Evolutionary conservation across 495 filamentous ascomycete genomes (phyloP).

Genomic region (Sporormia fimetaria): DNA sequence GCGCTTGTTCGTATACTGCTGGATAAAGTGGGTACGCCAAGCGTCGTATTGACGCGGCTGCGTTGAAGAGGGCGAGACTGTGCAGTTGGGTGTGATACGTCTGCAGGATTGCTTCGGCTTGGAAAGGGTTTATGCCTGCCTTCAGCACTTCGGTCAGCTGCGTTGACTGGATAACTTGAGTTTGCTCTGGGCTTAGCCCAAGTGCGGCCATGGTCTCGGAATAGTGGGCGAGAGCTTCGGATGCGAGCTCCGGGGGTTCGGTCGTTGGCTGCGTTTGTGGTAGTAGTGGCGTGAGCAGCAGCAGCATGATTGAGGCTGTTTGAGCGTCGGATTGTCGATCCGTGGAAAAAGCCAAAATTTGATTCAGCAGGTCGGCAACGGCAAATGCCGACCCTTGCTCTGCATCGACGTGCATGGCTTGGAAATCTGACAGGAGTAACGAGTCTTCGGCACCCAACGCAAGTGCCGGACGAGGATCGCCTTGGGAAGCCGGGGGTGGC

Average conservation of each 20-base stretch:
- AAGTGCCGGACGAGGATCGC: conserved; percentile 18
- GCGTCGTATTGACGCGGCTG: conserved; percentile 29
- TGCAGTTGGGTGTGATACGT: conserved; percentile 34
- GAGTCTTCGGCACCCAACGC: conserved; percentile 19
- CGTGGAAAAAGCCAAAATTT: conserved; percentile 27
- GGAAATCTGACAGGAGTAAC: conserved; percentile 25
- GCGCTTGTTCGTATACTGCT: conserved; percentile 30
- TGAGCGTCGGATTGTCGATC: conserved; percentile 27
- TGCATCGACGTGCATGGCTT: conserved; percentile 18
- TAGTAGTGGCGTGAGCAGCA: conserved; percentile 29
- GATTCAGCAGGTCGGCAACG: conserved; percentile 26
- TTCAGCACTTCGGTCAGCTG: conserved; percentile 19
- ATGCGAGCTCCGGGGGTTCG: conserved; percentile 8
- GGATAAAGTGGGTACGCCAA: conserved; percentile 31
- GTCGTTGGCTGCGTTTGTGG: conserved; percentile 21
- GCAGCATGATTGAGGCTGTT: conserved; percentile 26
- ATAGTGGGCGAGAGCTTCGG: conserved; percentile 19
- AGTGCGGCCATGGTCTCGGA: conserved; percentile 17
- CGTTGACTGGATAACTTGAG: conserved; percentile 18
- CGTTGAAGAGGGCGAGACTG: conserved; percentile 22
- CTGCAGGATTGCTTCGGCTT: conserved; percentile 32
- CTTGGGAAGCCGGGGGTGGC: conserved; percentile 4
- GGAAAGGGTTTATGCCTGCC: conserved; percentile 29
- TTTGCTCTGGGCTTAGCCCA: conserved; percentile 20
- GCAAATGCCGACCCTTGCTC: conserved; percentile 24